Conservation (phyloP, 2,329 filamentous ascomycete genomes). For the Emmonsiellopsis sp. region DNA sequence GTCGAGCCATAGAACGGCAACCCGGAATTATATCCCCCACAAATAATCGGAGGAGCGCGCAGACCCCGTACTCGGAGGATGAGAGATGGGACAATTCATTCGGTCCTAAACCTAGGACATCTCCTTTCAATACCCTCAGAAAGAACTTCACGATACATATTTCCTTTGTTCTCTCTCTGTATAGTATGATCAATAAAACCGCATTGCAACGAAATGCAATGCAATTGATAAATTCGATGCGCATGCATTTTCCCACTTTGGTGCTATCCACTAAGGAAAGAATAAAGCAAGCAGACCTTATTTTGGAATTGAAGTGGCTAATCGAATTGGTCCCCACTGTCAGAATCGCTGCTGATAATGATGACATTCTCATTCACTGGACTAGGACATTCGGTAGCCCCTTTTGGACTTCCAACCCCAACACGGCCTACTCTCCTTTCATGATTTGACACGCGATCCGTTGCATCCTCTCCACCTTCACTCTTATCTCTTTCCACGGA, state of each 20-base stretch:
- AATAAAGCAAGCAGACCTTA: too few species aligned
- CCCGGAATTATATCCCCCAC: neutral
- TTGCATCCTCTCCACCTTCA: too few species aligned
- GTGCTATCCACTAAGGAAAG: too few species aligned
- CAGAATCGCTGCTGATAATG: neutral
- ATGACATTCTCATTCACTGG: neutral
- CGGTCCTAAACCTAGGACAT: neutral
- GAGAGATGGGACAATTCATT: neutral
- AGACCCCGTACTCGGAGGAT: neutral
- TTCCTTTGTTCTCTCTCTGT: slow-evolving; percentile 1
- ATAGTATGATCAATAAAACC: neutral
- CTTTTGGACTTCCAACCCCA: neutral
- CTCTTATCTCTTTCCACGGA: neutral
- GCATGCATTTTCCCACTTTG: neutral
- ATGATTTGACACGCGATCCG: too few species aligned
- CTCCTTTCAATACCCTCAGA: neutral
- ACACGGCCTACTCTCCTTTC: neutral
- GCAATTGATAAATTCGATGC: neutral
- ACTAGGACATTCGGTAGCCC: neutral
- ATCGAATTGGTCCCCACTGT: neutral
- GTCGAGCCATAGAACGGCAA: neutral
- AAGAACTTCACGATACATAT: slow-evolving; percentile 2
- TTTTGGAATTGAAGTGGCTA: too few species aligned
- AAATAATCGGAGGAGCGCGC: too few species aligned
- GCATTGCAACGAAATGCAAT: neutral